phyloP scores from a whole-genome alignment of 2,329 filamentous ascomycete genomes.

The Sclerotinia trifoliorum region DNA sequence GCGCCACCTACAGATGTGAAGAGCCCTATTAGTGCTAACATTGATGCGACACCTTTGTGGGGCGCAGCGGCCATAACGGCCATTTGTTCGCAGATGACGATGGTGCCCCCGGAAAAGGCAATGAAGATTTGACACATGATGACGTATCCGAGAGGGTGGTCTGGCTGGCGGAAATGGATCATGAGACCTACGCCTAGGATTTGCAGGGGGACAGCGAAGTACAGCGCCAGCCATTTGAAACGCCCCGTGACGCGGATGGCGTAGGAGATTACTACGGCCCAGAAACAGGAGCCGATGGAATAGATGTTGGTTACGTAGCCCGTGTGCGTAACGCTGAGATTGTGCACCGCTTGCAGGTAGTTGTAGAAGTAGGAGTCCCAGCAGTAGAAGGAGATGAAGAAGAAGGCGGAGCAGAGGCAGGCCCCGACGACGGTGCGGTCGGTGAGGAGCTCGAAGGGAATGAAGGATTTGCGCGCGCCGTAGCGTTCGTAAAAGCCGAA shows the following conservation, averaged over 20 bases:
- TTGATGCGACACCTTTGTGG: slow-evolving; percentile 61
- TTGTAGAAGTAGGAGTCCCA: slow-evolving; percentile 55
- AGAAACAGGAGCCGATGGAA: slow-evolving; percentile 51
- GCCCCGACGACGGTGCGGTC: slow-evolving; percentile 52
- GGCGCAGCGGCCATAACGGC: slow-evolving; percentile 58
- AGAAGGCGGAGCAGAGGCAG: slow-evolving; percentile 44
- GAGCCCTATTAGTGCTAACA: slow-evolving; percentile 60
- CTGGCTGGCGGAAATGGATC: slow-evolving; percentile 56
- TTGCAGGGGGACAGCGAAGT: slow-evolving; percentile 30
- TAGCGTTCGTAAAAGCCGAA: slow-evolving; percentile 60
- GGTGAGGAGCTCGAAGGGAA: slow-evolving; percentile 52
- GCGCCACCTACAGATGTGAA: slow-evolving; percentile 60
- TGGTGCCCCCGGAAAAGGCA: slow-evolving; percentile 55
- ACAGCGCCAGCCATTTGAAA: slow-evolving; percentile 34
- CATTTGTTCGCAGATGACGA: slow-evolving; percentile 59
- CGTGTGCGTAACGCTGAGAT: slow-evolving; percentile 49
- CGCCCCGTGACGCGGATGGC: slow-evolving; percentile 40
- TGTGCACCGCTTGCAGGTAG: slow-evolving; percentile 54
- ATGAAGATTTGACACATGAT: slow-evolving; percentile 61
- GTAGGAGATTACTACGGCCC: slow-evolving; percentile 48
- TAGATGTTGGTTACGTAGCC: slow-evolving; percentile 53
- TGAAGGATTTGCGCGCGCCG: slow-evolving; percentile 55
- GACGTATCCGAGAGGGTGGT: slow-evolving; percentile 51
- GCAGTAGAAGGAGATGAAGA: slow-evolving; percentile 52
- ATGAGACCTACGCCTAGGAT: slow-evolving; percentile 56